These are phyloP conservation scores for Orychophragmus violaceus DNA, from an alignment of 345 rosid species.

Conservation along the genomic window DNA sequence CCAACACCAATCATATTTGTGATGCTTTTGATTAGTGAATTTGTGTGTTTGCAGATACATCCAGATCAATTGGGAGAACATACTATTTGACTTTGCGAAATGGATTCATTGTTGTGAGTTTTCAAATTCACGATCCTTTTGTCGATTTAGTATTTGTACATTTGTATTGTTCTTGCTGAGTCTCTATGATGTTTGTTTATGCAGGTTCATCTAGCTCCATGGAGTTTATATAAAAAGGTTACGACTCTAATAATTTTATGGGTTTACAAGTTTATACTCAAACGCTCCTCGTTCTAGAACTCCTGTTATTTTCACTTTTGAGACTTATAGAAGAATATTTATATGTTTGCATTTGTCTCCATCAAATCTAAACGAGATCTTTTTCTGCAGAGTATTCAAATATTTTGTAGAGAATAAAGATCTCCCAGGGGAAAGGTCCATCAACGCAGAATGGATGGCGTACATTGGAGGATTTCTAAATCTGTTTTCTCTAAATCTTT, in stretches of 20 bases:
- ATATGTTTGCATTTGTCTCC: neutral
- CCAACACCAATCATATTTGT: no score
- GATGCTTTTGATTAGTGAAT: no score
- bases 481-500: constrained; percentile 49
- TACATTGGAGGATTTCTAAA: constrained; percentile 68
- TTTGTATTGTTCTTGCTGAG: constrained; percentile 2
- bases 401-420: constrained; percentile 57
- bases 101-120: constrained; percentile 80
- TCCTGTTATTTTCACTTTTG: no score
- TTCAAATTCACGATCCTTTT: neutral
- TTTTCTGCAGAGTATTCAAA: constrained; percentile 66
- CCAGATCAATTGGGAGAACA: constrained; percentile 67
- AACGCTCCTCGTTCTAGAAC: no score
- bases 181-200: neutral
- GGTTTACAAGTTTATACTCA: no score
- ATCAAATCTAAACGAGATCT: neutral
- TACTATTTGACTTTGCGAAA: constrained; percentile 87
- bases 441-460: constrained; percentile 94
- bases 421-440: constrained; percentile 54
- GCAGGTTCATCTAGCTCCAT: constrained; percentile 91
- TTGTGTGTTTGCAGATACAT: no score
- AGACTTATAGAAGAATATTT: no score
- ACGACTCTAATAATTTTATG: neutral
- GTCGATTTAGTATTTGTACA: neutral
- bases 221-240: constrained; percentile 29